phyloP scores from a whole-genome alignment of 371 early-diverging fungal species.

The Mortierella sp. region DNA sequence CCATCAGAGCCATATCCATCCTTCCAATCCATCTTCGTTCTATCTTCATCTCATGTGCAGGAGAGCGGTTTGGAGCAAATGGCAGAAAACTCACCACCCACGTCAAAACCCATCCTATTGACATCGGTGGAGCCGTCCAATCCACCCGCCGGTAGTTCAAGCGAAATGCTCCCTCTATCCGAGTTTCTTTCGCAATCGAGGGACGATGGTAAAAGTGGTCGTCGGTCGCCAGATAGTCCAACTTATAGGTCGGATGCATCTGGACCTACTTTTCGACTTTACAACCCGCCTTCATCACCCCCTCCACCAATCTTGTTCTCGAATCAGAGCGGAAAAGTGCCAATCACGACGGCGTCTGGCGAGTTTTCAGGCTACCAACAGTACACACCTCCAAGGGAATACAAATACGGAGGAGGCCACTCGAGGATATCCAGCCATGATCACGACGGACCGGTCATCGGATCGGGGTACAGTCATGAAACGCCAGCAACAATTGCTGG shows the following conservation, averaged over 20 bases:
- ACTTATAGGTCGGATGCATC: background rate
- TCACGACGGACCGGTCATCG: background rate
- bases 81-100: background rate
- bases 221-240: background rate
- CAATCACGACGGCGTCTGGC: conserved; percentile 31
- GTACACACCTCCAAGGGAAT: conserved; percentile 17
- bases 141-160: conserved; percentile 1
- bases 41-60: conserved; percentile 15
- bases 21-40: conserved; percentile 41
- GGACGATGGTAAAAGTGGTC: background rate
- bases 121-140: background rate
- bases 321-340: conserved; percentile 26
- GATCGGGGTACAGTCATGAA: conserved; percentile 2
- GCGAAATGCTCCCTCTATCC: conserved; percentile 39
- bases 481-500: conserved; percentile 14
- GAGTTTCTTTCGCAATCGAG: conserved; percentile 30
- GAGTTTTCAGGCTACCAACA: conserved; percentile 47
- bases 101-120: background rate
- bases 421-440: conserved; percentile 19
- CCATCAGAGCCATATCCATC: conserved; percentile 12
- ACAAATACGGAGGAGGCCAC: conserved; percentile 14
- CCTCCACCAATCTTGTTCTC: conserved; percentile 15
- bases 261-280: conserved; percentile 4
- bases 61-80: conserved; percentile 35
- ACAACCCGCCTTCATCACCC: conserved; percentile 23